phyloP scores from a whole-genome alignment of 2,329 filamentous ascomycete species.

The Microdochium nivale region DNA sequence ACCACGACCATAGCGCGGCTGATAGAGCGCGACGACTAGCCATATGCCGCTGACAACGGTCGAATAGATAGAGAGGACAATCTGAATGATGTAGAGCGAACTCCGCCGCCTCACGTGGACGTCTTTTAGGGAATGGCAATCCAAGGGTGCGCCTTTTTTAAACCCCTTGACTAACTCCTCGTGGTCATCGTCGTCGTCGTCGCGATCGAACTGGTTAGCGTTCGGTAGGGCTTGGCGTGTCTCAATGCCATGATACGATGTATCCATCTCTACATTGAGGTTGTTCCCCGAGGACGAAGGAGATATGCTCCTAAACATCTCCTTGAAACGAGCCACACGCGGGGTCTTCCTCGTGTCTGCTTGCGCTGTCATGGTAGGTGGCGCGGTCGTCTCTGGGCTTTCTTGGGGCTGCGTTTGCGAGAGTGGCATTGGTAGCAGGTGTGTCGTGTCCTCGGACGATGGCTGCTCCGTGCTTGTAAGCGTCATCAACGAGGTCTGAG shows the following conservation, averaged over 20 bases:
- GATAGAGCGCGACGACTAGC: conserved; percentile 50
- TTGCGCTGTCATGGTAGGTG: background rate
- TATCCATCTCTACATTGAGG: background rate
- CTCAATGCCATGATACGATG: background rate
- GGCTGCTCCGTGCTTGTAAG: too few species aligned
- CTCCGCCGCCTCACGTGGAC: conserved; percentile 18
- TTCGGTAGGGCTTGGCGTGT: background rate
- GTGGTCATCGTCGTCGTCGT: conserved; percentile 9
- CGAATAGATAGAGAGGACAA: conserved; percentile 49
- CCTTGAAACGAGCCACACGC: background rate
- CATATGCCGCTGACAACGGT: conserved; percentile 59
- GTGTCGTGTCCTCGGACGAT: too few species aligned
- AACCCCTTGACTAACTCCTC: conserved; percentile 11
- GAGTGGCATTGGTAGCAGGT: background rate
- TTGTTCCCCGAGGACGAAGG: background rate
- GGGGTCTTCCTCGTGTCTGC: background rate
- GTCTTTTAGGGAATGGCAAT: conserved; percentile 18
- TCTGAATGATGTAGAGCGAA: conserved; percentile 41
- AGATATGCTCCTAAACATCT: background rate
- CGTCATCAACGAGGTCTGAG: too few species aligned
- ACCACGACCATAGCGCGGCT: conserved; percentile 51
- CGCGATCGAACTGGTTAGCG: background rate
- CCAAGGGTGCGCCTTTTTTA: conserved; percentile 11
- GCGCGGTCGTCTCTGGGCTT: background rate
- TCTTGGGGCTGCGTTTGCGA: background rate